Conservation (phyloP, 805 yeast genomes). For the Kurtzmaniella cleridarum region DNA sequence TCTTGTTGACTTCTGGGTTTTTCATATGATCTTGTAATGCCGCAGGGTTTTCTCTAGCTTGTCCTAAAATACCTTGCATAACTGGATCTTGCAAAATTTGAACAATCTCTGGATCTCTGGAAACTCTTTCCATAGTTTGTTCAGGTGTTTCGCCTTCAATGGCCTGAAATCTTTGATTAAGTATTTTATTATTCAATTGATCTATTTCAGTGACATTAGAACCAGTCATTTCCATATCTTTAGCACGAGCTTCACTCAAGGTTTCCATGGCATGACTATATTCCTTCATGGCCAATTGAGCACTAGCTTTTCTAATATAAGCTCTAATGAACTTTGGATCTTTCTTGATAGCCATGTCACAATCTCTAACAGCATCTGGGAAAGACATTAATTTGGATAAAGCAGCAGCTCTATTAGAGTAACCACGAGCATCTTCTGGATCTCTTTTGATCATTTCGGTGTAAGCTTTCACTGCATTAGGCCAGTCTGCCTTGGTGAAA, state of each 20-base stretch:
- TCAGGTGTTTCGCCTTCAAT: constrained; percentile 89
- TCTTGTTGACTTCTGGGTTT: constrained; percentile 87
- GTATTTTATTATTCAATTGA: constrained; percentile 71
- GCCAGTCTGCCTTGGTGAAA: constrained; percentile 93
- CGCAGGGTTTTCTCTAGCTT: constrained; percentile 93
- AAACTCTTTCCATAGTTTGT: constrained; percentile 84
- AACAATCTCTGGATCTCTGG: constrained; percentile 91
- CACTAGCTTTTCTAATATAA: constrained; percentile 93
- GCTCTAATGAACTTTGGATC: constrained; percentile 93
- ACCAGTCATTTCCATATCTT: constrained; percentile 63
- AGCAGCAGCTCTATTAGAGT: constrained; percentile 97
- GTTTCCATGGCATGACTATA: constrained; percentile 79
- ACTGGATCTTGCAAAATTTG: constrained; percentile 88
- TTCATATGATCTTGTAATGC: constrained; percentile 97
- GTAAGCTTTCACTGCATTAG: constrained; percentile 89
- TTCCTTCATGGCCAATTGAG: constrained; percentile 86
- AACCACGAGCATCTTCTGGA: constrained; percentile 96
- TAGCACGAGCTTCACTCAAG: constrained; percentile 67
- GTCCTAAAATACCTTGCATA: constrained; percentile 90
- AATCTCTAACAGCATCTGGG: constrained; percentile 94
- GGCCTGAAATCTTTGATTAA: constrained; percentile 73
- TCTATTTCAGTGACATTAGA: constrained; percentile 72
- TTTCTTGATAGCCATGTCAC: constrained; percentile 80
- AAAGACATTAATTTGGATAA: constrained; percentile 90
- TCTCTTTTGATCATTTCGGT: constrained; percentile 94